Conservation (phyloP, 2,329 filamentous ascomycete genomes). For the Clonostachys chloroleuca region DNA sequence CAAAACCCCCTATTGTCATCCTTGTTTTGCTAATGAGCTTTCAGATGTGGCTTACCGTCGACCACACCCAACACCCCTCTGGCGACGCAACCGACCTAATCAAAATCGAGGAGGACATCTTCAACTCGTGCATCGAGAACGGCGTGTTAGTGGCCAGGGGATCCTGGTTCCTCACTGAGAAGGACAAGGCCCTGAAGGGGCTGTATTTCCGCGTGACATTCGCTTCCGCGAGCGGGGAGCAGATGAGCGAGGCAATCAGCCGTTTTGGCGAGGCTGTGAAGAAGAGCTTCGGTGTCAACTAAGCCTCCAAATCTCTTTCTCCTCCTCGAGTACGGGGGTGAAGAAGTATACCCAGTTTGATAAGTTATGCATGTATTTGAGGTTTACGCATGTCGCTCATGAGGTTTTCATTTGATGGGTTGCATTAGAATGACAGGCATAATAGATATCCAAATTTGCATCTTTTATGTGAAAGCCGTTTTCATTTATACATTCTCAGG, state of each 20-base stretch:
- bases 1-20: neutral
- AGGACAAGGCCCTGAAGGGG: slow-evolving; percentile 50
- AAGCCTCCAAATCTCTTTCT: neutral
- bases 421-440: no score
- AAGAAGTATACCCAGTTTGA: no score
- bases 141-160: slow-evolving; percentile 80
- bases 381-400: no score
- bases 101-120: slow-evolving; percentile 82
- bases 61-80: slow-evolving; percentile 62
- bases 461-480: neutral
- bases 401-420: no score
- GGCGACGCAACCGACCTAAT: slow-evolving; percentile 46
- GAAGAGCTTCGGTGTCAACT: slow-evolving; percentile 40
- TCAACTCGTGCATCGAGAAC: slow-evolving; percentile 68
- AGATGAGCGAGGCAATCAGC: slow-evolving; percentile 68
- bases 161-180: slow-evolving; percentile 86
- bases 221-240: slow-evolving; percentile 69
- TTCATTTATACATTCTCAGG: neutral
- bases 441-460: no score
- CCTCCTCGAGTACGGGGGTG: no score
- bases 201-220: slow-evolving; percentile 91
- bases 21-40: neutral
- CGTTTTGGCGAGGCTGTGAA: slow-evolving; percentile 74
- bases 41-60: slow-evolving; percentile 69
- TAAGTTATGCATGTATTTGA: no score